Base-by-base conservation (phyloP, 768 basidiomycete species). In the Dioszegia crocea region DNA sequence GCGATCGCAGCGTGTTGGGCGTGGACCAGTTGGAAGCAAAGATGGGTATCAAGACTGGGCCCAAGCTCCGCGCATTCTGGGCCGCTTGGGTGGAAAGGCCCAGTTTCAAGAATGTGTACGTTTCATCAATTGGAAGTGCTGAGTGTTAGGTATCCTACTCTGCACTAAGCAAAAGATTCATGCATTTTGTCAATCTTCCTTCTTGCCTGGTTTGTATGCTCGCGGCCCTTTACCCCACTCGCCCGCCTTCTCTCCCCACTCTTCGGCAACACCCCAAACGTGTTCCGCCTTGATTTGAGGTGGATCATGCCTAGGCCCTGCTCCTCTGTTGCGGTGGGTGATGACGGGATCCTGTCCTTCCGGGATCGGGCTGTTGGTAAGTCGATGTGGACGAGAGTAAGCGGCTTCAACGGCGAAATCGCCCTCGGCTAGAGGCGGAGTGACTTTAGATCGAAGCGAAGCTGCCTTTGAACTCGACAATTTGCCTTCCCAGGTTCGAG, bases 21-120 rank as follows among this genome's bases (percentile, higher is more conserved):
- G 60, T 77, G 52, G 63, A 66, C 40, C 56, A 61, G 16, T 56
- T 78, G 40, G 68, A 76, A 41, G 83, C 86, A 39, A 81, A 83
- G 63, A 85, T 88, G 1, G 66, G 72, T 10, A 67, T 76, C 47
- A 75, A 68, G 19, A 62, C 79, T 14, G 79, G 80, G 57, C 81
- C 76, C 58, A 88, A 85, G 75, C 56, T 91, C n/a, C 82, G 78
- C 1, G 80, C 79, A 30, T 88, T 88, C 73, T 92, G 89, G 88
- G 84, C 86, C 61, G 80, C 79, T 2, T 79, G 88, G 73, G 81
- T 81, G 65, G 80, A 81, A 66, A 76, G 88, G 61, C 74, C 78
- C n/a, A 88, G 88, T 77, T 89, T 87, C 84, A 82, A 84, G 77
- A 82, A 81, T 64, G 82, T 88, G 56, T 87, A 59, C n/a, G 66